Evolutionary conservation across 306 rosid species (phyloP).

Genomic region (Glycine soja): DNA sequence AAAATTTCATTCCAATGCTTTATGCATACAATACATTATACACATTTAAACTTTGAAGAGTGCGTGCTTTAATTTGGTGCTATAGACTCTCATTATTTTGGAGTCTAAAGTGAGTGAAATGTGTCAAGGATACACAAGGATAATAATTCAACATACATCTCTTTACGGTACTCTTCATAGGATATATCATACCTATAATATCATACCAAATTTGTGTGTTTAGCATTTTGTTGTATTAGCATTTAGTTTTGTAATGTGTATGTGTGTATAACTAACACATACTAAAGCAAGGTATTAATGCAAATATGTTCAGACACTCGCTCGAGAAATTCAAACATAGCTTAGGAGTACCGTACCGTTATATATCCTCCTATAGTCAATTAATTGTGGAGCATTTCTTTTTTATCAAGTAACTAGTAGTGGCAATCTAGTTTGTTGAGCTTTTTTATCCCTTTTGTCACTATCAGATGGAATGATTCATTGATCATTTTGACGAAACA

Average conservation of each 20-base stretch:
- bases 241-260: not conserved
- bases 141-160: not conserved
- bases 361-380: not conserved
- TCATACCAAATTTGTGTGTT: too few species aligned
- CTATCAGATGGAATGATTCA: constrained; percentile 27
- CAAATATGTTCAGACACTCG: too few species aligned
- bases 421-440: constrained; percentile 1
- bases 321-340: not conserved
- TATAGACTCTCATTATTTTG: not conserved
- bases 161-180: not conserved
- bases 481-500: constrained; percentile 29
- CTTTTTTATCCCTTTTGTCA: constrained; percentile 29
- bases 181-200: too few species aligned
- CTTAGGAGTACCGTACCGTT: not conserved
- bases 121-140: too few species aligned
- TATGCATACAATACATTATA: not conserved
- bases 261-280: too few species aligned
- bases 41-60: not conserved
- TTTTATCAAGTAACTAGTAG: not conserved
- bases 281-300: too few species aligned
- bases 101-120: not conserved
- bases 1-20: not conserved
- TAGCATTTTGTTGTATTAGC: too few species aligned
- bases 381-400: constrained; percentile 23
- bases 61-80: not conserved